Base-by-base conservation (phyloP, 2,329 filamentous ascomycete species). In the Hypoxylon sp. region DNA sequence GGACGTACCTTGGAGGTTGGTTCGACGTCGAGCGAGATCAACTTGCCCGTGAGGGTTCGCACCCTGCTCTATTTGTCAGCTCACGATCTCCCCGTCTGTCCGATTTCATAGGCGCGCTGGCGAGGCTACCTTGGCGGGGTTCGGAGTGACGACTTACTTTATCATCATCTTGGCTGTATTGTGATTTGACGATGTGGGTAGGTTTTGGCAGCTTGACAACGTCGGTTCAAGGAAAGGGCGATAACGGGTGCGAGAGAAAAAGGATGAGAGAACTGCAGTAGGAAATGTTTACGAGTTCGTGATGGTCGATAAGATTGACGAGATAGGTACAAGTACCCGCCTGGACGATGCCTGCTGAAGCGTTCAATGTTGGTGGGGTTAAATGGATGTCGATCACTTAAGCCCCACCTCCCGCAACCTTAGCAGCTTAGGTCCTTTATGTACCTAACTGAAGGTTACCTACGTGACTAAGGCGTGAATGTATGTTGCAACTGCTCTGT, bases 21-120 rank as follows among this genome's bases (percentile, higher is more conserved):
- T 85, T 98, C 96, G 80, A 99, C 97, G 79, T 98, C 95, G 77
- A 99, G 90, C 87, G 98, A 95, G 81, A 98, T 98, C 85, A 99
- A 94, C 86, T 98, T 98, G 79, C 96, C 96, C 72, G 96, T 98
- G 72, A 99, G 90, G 71, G 96, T 99, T 80, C 96, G 92, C 80
- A 99, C 95, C 87, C 95, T 99, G 76, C 48, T 46, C n/a, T 27
- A 11, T 46, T 6, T 53, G 50, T 65, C 31, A 64, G 71, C 71
- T 61, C 66, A 30, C 30, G 51, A 25, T 44, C 25, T 46, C 25
- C 25, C 7, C 20, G 20, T 54, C 40, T 7, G 20, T 50, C 54
- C 30, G 54, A 56, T 22, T 11, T 56, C 30, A 51, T 8, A 7
- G 25, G 35, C 8, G 22, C 42, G 44, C n/a, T 7, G 11, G 7